Evolutionary conservation across 805 yeast genomes (phyloP), one percentile per base, ranked within the genome.

Genomic region (Jamesozyma piceae): DNA sequence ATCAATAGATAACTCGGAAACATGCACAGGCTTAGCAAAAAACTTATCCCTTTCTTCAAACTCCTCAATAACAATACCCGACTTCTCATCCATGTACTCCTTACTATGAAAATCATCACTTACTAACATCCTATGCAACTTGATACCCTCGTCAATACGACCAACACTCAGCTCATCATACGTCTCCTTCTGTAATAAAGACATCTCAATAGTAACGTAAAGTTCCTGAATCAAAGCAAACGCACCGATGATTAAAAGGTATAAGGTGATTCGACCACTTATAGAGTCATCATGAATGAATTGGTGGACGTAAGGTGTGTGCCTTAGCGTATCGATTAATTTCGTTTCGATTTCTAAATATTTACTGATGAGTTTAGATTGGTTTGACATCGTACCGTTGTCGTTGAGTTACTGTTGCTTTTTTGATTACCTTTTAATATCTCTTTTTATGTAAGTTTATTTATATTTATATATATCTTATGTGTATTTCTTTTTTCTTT

Each of bases 1-100:
- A 21, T 73, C 62, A 5, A 78, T 73, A 47, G 77, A 77, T 1
- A 82, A 67, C 59, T 82, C 87, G 0, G 92, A 88, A 62, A 88
- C 82, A 57, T 82, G 90, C 6, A 80, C 78, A 0, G 90, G 92
- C 21, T 76, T 73, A 36, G 82, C 83, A n/a, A 72, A 69, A 56
- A 82, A 82, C 21, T 77, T 74, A 42, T 80, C 82, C 49, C 75
- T 72, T 14, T 76, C 76, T 26, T 62, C 65, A 41, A 62, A 62
- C 39, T 60, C 64, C 41, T 62, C 65, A 35, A 62, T 53, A 2
- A 60, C 57, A 21, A 59, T 56, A 8, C 62, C 63, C 29, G 57
- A 49, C 43, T 55, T 55, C 24, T 56, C 58, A 41, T 63, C 63
- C 14, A 48, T 38, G 45, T 55, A 53, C 45, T 62, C 64, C 35